Evolutionary conservation across 1,284 basidiomycete species (phyloP), one percentile per base, ranked within the genome.

Genomic region (Ganoderma resinaceum): DNA sequence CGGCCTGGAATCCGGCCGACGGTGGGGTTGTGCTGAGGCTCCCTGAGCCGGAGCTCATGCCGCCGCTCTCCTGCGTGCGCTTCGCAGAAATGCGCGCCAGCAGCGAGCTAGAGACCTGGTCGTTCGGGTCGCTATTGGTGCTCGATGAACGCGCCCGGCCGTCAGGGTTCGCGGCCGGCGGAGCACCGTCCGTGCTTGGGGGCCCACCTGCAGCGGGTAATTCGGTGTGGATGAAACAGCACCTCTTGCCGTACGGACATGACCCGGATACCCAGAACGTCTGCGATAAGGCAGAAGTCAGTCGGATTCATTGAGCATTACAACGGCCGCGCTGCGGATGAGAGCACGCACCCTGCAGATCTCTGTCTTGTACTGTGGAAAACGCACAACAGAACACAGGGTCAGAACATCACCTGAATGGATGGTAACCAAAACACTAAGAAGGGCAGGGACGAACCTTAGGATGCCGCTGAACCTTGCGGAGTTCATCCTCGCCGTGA

Each of bases 231-330:
- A 95, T 95, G 84, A 95, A 95, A 82, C 94, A 95, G 79, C 93
- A 95, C 69, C 95, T 84, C 80, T 95, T 94, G 63, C 94, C 95
- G 75, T 96, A 96, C 0, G 94, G 94, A 78, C 95, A 96, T 20
- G 92, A 93, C 31, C 95, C 95, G 62, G 94, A 94, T 26, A 95
- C 92, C 93, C 94, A 95, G 83, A 96, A 96, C 2, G 95, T 94
- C 91, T 94, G 40, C 29, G 74, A 33, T 71, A 65, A 66, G 29
- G 55, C 55, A 26, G 63, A 74, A 42, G 67, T 75, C 38, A 73
- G 70, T 42, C 31, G 59, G 65, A 73, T 69, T 46, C 31, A 61
- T 43, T n/a, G 62, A 66, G 53, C 35, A 66, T 29, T 23, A 61
- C 52, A 61, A 66, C 66, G 66, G 62, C 59, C 68, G 61, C 29